Evolutionary conservation across 2,329 filamentous ascomycete genomes (phyloP), one percentile per base, ranked within the genome.

Genomic region (Sporothrix schenckii): DNA sequence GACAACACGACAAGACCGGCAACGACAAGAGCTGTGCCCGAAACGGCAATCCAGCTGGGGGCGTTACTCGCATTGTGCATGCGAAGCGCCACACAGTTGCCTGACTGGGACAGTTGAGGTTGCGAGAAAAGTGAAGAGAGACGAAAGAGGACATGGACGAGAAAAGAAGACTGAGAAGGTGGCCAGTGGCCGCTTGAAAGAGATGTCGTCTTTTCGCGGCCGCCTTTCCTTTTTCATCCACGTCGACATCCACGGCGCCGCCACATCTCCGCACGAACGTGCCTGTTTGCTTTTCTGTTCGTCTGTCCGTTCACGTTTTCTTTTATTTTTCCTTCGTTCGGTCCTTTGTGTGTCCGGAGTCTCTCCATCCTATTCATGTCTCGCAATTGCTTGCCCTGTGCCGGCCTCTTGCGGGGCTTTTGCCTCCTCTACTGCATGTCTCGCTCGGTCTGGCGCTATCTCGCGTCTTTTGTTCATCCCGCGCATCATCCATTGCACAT

Each of bases 391-490:
- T 16, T 44, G 41, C 11, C 41, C 41, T 44, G 1, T 44, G 41
- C 30, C 34, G 34, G 34, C 34, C 34, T 34, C 34, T 34, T 7
- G 6, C 34, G 34, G 41, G 6, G 10, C 14, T 50, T 50, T 21
- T 49, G 21, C 27, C n/a, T 30, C 27, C 24, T n/a, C 27, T 50
- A 14, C 30, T 66, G 47, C 63, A 66, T 66, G 63, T 66, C 63
- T 66, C 47, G 19, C 63, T 50, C 19, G 4, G 27, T 50, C 63
- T 66, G 53, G 63, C 63, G 63, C 47, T 66, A 53, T 52, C 47
- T 52, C 27, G 63, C 47, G 34, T 27, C 39, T 66, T 66, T 47
- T 50, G 60, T 47, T 39, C 60, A 63, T 63, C 60, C 61, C 61
- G 61, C 44, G 24, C 44, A 63, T 47, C 58, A 19, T 41, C 34